Evolutionary conservation across 108 stramenopile genomes (phyloP).

Genomic region (Nitzschia sp.): DNA sequence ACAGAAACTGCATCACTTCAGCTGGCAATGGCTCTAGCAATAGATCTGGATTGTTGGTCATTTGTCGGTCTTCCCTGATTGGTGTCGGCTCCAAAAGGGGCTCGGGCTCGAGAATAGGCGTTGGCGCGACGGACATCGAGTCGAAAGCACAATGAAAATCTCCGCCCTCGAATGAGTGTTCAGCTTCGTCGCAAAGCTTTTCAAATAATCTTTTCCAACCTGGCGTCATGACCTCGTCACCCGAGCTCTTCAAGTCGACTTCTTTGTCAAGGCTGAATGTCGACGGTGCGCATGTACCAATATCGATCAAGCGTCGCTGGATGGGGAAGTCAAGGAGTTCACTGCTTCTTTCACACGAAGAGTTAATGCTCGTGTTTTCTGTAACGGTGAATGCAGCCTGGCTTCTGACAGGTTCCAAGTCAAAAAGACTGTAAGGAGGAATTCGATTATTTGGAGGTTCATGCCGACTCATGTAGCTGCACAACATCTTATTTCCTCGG

Average conservation of each 20-base stretch:
- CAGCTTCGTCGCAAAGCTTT: neutral
- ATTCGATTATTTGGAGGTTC: neutral
- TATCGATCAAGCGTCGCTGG: neutral
- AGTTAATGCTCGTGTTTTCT: neutral
- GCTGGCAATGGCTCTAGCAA: neutral
- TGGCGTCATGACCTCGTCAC: neutral
- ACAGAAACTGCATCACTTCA: too few relatives aligned
- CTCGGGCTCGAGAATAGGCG: neutral
- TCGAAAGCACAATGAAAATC: neutral
- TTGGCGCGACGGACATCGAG: neutral
- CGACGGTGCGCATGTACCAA: neutral
- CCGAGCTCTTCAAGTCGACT: too few relatives aligned
- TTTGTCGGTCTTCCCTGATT: neutral
- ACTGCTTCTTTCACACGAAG: neutral
- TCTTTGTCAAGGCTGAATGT: neutral
- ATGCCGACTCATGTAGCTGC: constrained; percentile 22
- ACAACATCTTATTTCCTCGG: constrained; percentile 12
- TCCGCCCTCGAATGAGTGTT: neutral
- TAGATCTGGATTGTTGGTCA: neutral
- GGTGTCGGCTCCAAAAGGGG: constrained; percentile 2
- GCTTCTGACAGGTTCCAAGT: too few relatives aligned
- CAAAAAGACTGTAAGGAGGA: neutral
- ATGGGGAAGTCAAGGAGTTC: neutral
- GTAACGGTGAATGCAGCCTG: neutral
- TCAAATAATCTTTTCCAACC: neutral